These are phyloP conservation scores for Spergularia marina DNA, from an alignment of 148 eudicot species.

Conservation along the genomic window DNA sequence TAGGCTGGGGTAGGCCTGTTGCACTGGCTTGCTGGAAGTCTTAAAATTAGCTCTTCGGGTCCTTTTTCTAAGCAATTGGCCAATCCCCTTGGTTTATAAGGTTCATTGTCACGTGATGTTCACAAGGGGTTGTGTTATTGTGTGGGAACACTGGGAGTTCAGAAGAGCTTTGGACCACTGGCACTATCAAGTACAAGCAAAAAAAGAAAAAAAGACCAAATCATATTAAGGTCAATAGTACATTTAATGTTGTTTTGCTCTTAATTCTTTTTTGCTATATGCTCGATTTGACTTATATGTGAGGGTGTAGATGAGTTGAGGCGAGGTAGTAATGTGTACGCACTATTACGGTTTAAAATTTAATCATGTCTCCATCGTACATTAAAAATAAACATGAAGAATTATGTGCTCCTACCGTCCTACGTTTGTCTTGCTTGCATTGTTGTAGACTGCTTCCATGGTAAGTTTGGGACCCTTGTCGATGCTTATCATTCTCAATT, in stretches of 20 bases:
- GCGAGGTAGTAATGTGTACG: too few species aligned
- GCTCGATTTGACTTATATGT: constrained; percentile 12
- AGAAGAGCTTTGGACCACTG: constrained; percentile 29
- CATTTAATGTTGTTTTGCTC: constrained; percentile 17
- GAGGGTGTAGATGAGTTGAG: neutral
- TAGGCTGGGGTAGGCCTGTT: constrained; percentile 4
- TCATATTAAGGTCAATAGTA: constrained; percentile 21
- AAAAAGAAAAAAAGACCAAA: constrained; percentile 10
- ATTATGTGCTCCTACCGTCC: too few species aligned
- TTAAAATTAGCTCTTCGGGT: neutral
- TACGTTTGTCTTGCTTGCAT: too few species aligned
- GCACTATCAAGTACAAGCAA: constrained; percentile 21
- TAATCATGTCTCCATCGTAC: too few species aligned
- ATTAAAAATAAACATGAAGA: too few species aligned
- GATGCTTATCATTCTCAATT: too few species aligned
- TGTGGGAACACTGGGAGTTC: neutral
- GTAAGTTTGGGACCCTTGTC: too few species aligned
- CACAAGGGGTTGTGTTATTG: constrained; percentile 25
- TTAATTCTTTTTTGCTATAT: neutral
- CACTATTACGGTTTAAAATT: too few species aligned
- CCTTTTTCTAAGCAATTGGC: constrained; percentile 1
- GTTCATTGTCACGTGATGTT: constrained; percentile 30
- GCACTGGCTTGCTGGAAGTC: neutral
- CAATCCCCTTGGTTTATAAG: constrained; percentile 15
- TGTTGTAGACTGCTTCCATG: too few species aligned